phyloP scores from a whole-genome alignment of 768 basidiomycete species.

The Lactarius quietus region DNA sequence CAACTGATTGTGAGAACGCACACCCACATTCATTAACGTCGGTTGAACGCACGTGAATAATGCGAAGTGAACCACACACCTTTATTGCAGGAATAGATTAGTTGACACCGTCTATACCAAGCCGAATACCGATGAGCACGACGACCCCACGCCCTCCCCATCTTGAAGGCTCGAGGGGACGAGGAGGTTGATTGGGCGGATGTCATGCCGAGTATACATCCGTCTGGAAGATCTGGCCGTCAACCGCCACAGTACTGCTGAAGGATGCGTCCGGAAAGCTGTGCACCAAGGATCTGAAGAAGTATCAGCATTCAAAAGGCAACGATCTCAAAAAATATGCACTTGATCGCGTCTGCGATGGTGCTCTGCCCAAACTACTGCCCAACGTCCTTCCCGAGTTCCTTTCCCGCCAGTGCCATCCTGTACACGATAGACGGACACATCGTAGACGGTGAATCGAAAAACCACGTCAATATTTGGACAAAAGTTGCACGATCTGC shows the following conservation, averaged over 20 bases:
- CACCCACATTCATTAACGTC: slow-evolving; percentile 55
- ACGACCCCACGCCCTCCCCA: slow-evolving; percentile 89
- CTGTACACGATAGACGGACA: slow-evolving; percentile 95
- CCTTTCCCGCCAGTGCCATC: slow-evolving; percentile 92
- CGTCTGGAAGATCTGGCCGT: slow-evolving; percentile 77
- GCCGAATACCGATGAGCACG: slow-evolving; percentile 79
- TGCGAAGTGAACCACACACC: slow-evolving; percentile 28
- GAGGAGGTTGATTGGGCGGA: slow-evolving; percentile 31
- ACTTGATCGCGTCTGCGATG: slow-evolving; percentile 96
- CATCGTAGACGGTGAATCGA: slow-evolving; percentile 80
- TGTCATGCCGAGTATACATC: slow-evolving; percentile 81
- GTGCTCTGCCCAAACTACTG: slow-evolving; percentile 98
- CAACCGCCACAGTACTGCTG: slow-evolving; percentile 77
- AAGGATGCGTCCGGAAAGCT: slow-evolving; percentile 77
- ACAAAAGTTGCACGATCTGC: slow-evolving; percentile 82
- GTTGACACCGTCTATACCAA: no score
- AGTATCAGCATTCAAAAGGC: neutral
- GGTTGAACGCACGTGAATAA: slow-evolving; percentile 1
- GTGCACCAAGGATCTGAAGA: slow-evolving; percentile 63
- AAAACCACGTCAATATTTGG: slow-evolving; percentile 89
- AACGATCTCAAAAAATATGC: slow-evolving; percentile 14
- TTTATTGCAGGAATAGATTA: slow-evolving; percentile 83
- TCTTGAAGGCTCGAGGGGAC: slow-evolving; percentile 26
- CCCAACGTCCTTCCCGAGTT: slow-evolving; percentile 87
- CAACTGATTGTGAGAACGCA: slow-evolving; percentile 92